Conservation (phyloP, 2,329 filamentous ascomycete genomes). For the Aureobasidium uvarum region DNA sequence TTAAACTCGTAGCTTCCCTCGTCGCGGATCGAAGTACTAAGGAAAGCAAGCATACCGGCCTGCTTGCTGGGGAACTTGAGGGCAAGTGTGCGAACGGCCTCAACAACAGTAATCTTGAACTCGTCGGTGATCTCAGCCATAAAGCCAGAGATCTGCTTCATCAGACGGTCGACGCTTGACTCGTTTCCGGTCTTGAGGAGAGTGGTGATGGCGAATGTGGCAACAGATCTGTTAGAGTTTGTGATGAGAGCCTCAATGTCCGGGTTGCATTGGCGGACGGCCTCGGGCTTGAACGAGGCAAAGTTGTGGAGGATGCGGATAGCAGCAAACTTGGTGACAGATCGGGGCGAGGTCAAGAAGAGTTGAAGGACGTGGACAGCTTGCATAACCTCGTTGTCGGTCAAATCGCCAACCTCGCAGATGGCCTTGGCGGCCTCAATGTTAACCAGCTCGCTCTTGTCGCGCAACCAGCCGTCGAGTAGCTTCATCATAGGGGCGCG, state of each 20-base stretch:
- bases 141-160: conserved; percentile 98
- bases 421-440: conserved; percentile 99
- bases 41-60: conserved; percentile 94
- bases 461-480: conserved; percentile 91
- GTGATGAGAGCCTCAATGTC: conserved; percentile 97
- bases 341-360: conserved; percentile 91
- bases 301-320: conserved; percentile 96
- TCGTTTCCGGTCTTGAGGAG: conserved; percentile 98
- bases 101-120: conserved; percentile 99
- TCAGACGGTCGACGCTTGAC: conserved; percentile 90
- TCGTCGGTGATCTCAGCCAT: conserved; percentile 99
- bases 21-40: conserved; percentile 93
- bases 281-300: conserved; percentile 91
- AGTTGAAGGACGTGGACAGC: conserved; percentile 94
- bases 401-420: conserved; percentile 89
- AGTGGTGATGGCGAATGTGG: conserved; percentile 97
- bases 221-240: conserved; percentile 95
- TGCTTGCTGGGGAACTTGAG: conserved; percentile 98
- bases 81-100: conserved; percentile 93
- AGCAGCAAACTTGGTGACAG: conserved; percentile 95
- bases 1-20: conserved; percentile 99
- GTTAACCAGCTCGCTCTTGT: conserved; percentile 99
- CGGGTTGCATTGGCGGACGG: conserved; percentile 90
- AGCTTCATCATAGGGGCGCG: conserved; percentile 96
- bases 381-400: conserved; percentile 85